Conservation (phyloP, 257 asterid genomes). For the Anisodus tanguticus region DNA sequence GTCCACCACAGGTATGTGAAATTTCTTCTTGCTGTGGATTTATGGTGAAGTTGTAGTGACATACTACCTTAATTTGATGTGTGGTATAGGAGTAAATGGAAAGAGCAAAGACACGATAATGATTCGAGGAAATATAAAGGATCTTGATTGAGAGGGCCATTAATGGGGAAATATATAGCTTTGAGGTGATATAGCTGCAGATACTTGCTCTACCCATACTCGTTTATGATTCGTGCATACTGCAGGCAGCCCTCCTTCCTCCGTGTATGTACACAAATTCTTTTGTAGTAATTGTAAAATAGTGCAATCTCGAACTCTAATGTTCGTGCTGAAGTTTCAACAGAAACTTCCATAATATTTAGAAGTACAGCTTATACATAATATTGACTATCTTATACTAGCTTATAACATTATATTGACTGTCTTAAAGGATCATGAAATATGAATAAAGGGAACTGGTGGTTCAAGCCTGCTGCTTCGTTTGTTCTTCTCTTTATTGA, state of each 20-base stretch:
- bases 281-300: constrained; percentile 23
- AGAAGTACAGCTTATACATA: constrained; percentile 3
- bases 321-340: constrained; percentile 1
- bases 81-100: constrained; percentile 39
- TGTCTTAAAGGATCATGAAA: not conserved
- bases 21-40: not conserved
- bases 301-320: constrained; percentile 8
- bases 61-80: not conserved
- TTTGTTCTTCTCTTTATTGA: not conserved
- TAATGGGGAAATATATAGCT: not conserved
- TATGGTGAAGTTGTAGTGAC: constrained; percentile 6
- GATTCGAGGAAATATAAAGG: constrained; percentile 22
- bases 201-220: not conserved
- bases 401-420: not conserved
- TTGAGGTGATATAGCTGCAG: constrained; percentile 25
- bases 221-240: constrained; percentile 1
- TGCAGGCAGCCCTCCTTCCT: not conserved
- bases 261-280: constrained; percentile 21
- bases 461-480: not conserved
- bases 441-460: not conserved
- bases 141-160: not conserved
- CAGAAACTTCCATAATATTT: not conserved
- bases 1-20: constrained; percentile 52
- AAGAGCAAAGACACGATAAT: constrained; percentile 22
- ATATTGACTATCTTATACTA: not conserved